Evolutionary conservation across 2,329 filamentous ascomycete genomes (phyloP), one percentile per base, ranked within the genome.

Genomic region (Calycina marina): DNA sequence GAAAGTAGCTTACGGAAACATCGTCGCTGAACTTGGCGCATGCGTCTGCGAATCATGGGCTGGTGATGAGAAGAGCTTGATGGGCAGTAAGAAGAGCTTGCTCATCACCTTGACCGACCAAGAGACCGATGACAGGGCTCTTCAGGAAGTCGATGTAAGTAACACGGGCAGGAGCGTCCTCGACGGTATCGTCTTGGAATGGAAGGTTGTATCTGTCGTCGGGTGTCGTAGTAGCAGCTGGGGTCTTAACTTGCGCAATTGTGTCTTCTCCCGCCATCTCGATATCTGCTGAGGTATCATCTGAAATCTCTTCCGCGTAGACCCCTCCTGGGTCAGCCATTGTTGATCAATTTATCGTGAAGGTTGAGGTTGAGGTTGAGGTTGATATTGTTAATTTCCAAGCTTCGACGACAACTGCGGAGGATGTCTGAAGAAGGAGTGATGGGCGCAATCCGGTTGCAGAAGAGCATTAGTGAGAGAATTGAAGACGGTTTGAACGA

Each of bases 21-120:
- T 72, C 68, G 18, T 71, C 63, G 28, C 62, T 61, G 48, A 85
- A 79, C 30, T 66, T 56, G 8, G 65, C 61, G 49, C 76, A 73
- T 5, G 68, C 62, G 14, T 73, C 67, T 8, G 63, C 62, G 50
- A 94, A 83, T 55, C 68, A 85, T 0, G 84, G 81, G 26, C 82
- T 88, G 52, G 76, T 68, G 8, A 60, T 50, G 20, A 96, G 64
- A 15, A 94, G 66, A 3, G 64, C 75, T 57, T 93, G 78, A 55
- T 94, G 86, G 5, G 83, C 83, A 14, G 72, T 76, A 37, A 94
- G 66, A 18, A 73, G 62, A 6, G 71, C 73, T 46, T 69, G 63
- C 2, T 58, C 54, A 4, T 72, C 69, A 35, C 65, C 73, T 29
- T 58, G 56, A 9, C 78, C 77, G 13, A 84, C 63, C n/a, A 73